phyloP scores from a whole-genome alignment of 768 basidiomycete species.

The Psilocybe tampanensis region DNA sequence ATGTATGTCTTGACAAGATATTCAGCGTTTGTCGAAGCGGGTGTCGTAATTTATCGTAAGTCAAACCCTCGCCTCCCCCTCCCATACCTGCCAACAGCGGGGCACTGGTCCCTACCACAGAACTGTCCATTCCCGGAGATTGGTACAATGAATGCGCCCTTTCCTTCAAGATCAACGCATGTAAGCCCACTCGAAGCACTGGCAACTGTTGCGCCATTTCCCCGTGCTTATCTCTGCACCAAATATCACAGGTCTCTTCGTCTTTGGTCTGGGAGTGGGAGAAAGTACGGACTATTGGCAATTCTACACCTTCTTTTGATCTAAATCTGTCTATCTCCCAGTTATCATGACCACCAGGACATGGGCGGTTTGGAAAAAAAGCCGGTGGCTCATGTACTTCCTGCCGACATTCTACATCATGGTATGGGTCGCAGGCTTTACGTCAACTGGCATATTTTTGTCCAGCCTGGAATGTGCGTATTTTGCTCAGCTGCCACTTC shows the following conservation, averaged over 20 bases:
- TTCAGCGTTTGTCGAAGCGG: constrained; percentile 3
- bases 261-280: constrained; percentile 13
- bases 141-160: constrained; percentile 7
- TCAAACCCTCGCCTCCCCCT: not conserved
- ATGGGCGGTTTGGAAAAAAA: constrained; percentile 23
- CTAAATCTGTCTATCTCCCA: not conserved
- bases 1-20: constrained; percentile 12
- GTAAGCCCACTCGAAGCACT: not conserved
- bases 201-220: too few relatives aligned
- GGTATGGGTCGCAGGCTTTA: constrained; percentile 15
- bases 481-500: not conserved
- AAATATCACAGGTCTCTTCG: constrained; percentile 4
- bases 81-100: not conserved
- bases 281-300: constrained; percentile 12
- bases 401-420: constrained; percentile 14
- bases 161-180: constrained; percentile 12
- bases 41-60: constrained; percentile 4
- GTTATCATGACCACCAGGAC: constrained; percentile 21
- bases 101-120: not conserved
- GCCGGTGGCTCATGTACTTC: constrained; percentile 5
- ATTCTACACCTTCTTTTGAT: not conserved
- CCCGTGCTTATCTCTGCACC: not conserved
- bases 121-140: constrained; percentile 9
- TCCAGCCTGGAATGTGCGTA: constrained; percentile 16
- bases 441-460: constrained; percentile 8